Conservation (phyloP, 83 land plant species). For the Thuja plicata region DNA sequence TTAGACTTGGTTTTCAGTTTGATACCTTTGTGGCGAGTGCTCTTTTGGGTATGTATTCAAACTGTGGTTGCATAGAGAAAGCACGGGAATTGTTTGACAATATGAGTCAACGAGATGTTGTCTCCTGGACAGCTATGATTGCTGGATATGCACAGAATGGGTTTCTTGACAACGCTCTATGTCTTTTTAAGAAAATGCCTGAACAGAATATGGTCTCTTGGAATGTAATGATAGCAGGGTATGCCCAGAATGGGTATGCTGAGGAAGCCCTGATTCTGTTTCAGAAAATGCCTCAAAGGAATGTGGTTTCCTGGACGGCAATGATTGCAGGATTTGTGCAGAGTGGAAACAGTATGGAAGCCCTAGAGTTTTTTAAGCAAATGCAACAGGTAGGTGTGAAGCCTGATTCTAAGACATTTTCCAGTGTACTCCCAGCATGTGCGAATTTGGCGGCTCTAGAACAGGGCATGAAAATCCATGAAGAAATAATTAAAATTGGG, state of each 20-base stretch:
- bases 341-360: neutral
- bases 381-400: neutral
- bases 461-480: neutral
- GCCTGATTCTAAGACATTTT: neutral
- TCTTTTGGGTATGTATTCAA: neutral
- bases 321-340: neutral
- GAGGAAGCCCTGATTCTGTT: neutral
- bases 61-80: neutral
- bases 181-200: neutral
- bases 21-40: neutral
- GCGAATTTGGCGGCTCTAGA: slow-evolving; percentile 2
- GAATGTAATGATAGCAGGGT: neutral
- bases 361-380: neutral
- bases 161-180: neutral
- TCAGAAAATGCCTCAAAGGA: neutral
- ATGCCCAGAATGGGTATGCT: neutral
- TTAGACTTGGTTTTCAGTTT: neutral
- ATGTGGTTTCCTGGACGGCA: neutral
- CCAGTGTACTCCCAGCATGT: neutral
- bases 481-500: neutral
- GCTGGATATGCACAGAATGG: neutral
- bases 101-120: too few relatives aligned
- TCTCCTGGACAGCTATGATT: neutral
- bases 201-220: neutral
- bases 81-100: too few relatives aligned